These are phyloP conservation scores for Epichloe amarillans DNA, from an alignment of 2,329 filamentous ascomycete species.

Conservation along the genomic window DNA sequence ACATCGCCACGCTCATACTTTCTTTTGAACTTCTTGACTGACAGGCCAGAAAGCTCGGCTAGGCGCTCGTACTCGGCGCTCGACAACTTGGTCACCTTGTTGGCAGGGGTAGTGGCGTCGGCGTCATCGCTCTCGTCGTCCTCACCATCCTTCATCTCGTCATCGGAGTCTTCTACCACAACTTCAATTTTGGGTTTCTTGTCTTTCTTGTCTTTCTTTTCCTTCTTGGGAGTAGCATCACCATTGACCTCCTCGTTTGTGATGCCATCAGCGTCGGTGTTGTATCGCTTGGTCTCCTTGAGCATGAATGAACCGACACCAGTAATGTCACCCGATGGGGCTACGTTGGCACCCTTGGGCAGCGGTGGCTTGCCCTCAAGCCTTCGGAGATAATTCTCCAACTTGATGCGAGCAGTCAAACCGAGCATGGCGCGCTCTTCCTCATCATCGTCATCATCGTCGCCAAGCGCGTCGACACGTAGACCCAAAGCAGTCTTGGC, in stretches of 20 bases:
- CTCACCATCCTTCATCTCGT: constrained; percentile 31
- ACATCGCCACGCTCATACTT: constrained; percentile 69
- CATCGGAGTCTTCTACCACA: constrained; percentile 27
- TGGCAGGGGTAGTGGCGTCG: constrained; percentile 19
- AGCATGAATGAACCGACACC: constrained; percentile 72
- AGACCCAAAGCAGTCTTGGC: constrained; percentile 88
- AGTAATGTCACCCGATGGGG: constrained; percentile 53
- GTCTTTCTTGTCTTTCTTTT: constrained; percentile 28
- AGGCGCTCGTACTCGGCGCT: constrained; percentile 45
- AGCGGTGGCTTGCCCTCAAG: constrained; percentile 86
- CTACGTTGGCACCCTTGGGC: constrained; percentile 61
- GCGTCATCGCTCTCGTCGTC: constrained; percentile 24
- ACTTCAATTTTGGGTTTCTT: constrained; percentile 30
- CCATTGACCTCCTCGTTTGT: constrained; percentile 38
- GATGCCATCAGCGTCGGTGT: constrained; percentile 81
- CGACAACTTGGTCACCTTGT: constrained; percentile 31
- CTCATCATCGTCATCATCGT: constrained; percentile 58
- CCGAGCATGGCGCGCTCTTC: constrained; percentile 80
- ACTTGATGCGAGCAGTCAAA: constrained; percentile 54
- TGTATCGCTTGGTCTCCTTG: constrained; percentile 90
- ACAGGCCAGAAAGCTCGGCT: constrained; percentile 55
- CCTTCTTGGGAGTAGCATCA: constrained; percentile 23
- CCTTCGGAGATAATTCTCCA: constrained; percentile 61
- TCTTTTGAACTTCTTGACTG: constrained; percentile 63
- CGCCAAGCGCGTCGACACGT: constrained; percentile 66